Base-by-base conservation (phyloP, 306 rosid species). In the Inga laurina region DNA sequence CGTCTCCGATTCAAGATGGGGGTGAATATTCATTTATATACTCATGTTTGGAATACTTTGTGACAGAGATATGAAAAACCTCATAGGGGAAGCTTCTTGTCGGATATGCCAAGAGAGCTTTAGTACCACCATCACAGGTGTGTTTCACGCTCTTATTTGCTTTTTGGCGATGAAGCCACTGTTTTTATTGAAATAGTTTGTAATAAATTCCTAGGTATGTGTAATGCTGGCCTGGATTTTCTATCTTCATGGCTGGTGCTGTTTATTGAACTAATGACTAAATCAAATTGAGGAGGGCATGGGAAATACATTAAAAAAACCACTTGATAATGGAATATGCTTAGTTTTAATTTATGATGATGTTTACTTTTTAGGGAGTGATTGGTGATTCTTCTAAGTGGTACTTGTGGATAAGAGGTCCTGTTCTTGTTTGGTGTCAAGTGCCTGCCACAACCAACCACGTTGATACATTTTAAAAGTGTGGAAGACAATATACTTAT, bases 51-150 rank as follows among this genome's bases (percentile, higher is more conserved):
- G 56, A 62, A 46, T 45, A 84, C 64, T 21, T 85, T 77, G 83
- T 87, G 81, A 61, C 91, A 95, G 96, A 82, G 99, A 95, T 87
- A 91, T 95, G 97, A 95, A 95, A 91, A 95, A 92, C 89, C 75
- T 90, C 89, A 95, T 93, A 62, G 98, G 98, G 70, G 98, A 93
- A 87, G 98, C 98, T 78, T 85, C 89, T 46, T 95, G 99, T 80
- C 37, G 93, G 81, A 95, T 95, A 79, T 95, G 99, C 91, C 96
- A 92, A 85, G 99, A 92, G 87, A 90, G 89, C 81, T 95, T 93
- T 86, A 95, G 99, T 87, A 95, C 96, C n/a, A 83, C 96, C 69
- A 67, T 95, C 85, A 93, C 96, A 56, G 97, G 98, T 95, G 56
- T 87, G 82, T 83, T 83, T 78, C 44, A 39, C 16, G 52, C 7